phyloP scores from a whole-genome alignment of 2,329 filamentous ascomycete species.

The Fusarium caatingaense region DNA sequence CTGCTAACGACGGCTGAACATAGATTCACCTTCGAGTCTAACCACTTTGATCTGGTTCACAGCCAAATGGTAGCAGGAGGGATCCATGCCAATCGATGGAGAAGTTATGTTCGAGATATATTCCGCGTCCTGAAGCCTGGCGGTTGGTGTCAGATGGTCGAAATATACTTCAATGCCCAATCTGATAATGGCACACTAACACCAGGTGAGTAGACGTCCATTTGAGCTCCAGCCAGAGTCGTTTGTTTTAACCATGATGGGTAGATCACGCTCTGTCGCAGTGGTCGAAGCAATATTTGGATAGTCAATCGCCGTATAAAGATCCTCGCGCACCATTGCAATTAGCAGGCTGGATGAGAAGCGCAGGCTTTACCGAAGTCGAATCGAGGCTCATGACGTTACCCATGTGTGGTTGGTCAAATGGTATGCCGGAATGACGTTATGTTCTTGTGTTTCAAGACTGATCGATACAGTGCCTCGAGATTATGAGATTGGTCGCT shows the following conservation, averaged over 20 bases:
- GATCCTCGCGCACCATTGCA: slow-evolving; percentile 73
- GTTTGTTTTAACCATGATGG: slow-evolving; percentile 17
- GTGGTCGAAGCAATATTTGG: slow-evolving; percentile 75
- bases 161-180: slow-evolving; percentile 86
- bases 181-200: slow-evolving; percentile 85
- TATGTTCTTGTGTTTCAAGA: neutral
- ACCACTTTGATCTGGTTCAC: slow-evolving; percentile 85
- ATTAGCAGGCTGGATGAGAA: slow-evolving; percentile 67
- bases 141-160: slow-evolving; percentile 91
- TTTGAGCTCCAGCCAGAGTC: neutral
- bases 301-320: slow-evolving; percentile 71
- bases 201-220: slow-evolving; percentile 58
- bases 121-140: slow-evolving; percentile 76
- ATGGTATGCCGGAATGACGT: slow-evolving; percentile 58
- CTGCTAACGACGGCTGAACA: slow-evolving; percentile 7
- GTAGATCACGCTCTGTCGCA: slow-evolving; percentile 71
- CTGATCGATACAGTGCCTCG: slow-evolving; percentile 56
- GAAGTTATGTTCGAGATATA: slow-evolving; percentile 80
- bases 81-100: slow-evolving; percentile 79
- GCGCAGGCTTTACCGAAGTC: slow-evolving; percentile 75
- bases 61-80: slow-evolving; percentile 79
- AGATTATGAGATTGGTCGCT: slow-evolving; percentile 63
- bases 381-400: slow-evolving; percentile 73
- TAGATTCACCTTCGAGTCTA: slow-evolving; percentile 74
- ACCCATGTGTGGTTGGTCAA: slow-evolving; percentile 77